phyloP scores from a whole-genome alignment of 352 stramenopile species.

The Aphanomyces astaci region DNA sequence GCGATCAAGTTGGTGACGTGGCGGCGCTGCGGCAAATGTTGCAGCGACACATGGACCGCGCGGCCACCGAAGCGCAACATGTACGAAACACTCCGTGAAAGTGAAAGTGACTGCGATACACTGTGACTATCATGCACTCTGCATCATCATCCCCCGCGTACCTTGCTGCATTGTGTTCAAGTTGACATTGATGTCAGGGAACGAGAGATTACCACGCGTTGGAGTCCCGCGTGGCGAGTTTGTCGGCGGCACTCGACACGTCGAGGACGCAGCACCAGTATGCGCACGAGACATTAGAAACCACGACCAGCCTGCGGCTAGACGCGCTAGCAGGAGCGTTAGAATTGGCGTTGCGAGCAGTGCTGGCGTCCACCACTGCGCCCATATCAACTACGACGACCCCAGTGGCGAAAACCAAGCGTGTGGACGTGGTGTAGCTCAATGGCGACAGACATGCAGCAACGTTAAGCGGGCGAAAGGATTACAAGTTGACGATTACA shows the following conservation, averaged over 20 bases:
- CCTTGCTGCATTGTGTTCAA: no score
- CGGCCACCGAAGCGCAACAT: neutral
- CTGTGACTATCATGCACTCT: no score
- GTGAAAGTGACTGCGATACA: no score
- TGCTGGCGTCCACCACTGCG: neutral
- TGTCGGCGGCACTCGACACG: neutral
- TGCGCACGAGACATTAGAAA: neutral
- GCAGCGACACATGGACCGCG: neutral
- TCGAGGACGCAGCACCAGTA: neutral
- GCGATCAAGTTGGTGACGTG: constrained; percentile 1
- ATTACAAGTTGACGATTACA: neutral
- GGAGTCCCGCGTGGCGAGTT: neutral
- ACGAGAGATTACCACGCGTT: neutral
- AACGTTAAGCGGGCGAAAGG: neutral
- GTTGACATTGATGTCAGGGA: neutral
- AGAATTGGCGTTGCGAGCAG: neutral
- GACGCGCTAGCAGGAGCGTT: neutral
- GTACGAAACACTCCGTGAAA: neutral
- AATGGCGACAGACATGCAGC: neutral
- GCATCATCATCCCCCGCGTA: no score
- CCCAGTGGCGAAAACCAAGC: neutral
- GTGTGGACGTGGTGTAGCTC: neutral
- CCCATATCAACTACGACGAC: neutral
- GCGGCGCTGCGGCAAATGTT: neutral
- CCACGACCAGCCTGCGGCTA: neutral